A percentile compares a stretch with the other conserved stretches of the same genome.
phyloP scores from a whole-genome alignment of 805 yeast species.

The Kodamaea kaohsiungensis region DNA sequence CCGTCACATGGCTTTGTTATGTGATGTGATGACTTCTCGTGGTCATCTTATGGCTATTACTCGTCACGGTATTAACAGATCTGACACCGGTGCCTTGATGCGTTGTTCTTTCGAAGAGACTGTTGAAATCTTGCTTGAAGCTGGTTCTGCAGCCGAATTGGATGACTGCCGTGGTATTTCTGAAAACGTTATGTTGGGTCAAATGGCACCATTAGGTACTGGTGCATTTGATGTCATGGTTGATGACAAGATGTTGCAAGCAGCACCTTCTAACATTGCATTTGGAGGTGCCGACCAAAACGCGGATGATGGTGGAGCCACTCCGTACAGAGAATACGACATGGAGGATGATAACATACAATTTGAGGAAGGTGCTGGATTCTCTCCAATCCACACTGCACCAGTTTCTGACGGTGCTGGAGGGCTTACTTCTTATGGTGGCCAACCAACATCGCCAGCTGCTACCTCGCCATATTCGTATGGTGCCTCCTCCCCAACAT shows the following conservation, averaged over 20 bases:
- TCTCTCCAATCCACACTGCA: conserved; percentile 94
- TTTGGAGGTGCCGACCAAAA: conserved; percentile 35
- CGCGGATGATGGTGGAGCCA: conserved; percentile 70
- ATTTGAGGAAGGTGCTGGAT: conserved; percentile 73
- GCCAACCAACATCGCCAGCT: conserved; percentile 51
- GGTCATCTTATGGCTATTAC: conserved; percentile 99
- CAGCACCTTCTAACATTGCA: conserved; percentile 54
- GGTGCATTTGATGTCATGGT: conserved; percentile 96
- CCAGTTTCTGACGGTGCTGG: conserved; percentile 73
- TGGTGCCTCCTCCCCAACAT: conserved; percentile 49
- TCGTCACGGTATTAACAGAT: conserved; percentile 98
- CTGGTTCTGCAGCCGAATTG: conserved; percentile 96
- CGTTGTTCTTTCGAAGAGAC: conserved; percentile 99
- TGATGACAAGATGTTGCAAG: conserved; percentile 81
- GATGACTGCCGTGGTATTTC: conserved; percentile 99
- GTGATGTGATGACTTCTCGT: conserved; percentile 97
- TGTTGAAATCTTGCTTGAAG: conserved; percentile 94
- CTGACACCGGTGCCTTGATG: conserved; percentile 99
- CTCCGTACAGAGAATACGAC: conserved; percentile 80
- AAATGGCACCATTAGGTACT: conserved; percentile 98
- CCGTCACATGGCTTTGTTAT: conserved; percentile 96
- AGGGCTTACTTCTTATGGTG: conserved; percentile 88
- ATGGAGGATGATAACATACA: conserved; percentile 61
- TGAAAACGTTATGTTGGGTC: conserved; percentile 96
- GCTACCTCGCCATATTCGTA: conserved; percentile 61